Base-by-base conservation (phyloP, 2,329 filamentous ascomycete genomes). In the Pseudogymnoascus sp. region DNA sequence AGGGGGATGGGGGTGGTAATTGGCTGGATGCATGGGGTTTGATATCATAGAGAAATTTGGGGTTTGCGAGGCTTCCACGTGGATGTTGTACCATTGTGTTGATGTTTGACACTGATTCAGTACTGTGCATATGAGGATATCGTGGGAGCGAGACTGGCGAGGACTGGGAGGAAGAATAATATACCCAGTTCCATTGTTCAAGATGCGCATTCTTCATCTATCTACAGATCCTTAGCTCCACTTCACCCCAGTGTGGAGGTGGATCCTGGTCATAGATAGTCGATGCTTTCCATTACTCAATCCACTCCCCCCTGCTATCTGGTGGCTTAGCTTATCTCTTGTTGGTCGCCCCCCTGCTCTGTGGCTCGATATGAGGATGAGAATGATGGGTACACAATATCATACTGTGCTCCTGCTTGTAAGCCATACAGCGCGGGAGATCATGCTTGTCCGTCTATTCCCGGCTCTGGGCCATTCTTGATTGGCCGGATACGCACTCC, bases 321-420 rank as follows among this genome's bases (percentile, higher is more conserved):
- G 45, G 45, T 51, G 45, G 45, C 45, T 51, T 51, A 51, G 45
- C 45, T 51, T 51, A 51, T 51, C 45, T 51, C 45, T 51, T 51
- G 42, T 26, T 12, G 2, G 45, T 51, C 45, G 14, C 0, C 23
- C 45, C 45, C 45, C 45, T 51, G 45, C 14, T 16, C 45, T 29
- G 7, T 8, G 14, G 23, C 14, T 14, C 14, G 16, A 26, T 31
- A 51, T 51, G 6, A 3, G 3, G 45, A 51, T 51, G 12, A 29
- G 23, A 8, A 26, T 51, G 21, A 51, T 51, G 45, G 23, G 23
- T 51, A 29, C 23, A n/a, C 45, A 16, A 14, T 29, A 51, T 51
- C 45, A 51, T 51, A 51, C 23, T 51, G 14, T 5, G 14, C 6
- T 29, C 45, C 45, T 29, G 14, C 23, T 29, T 31, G 23, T 51